Evolutionary conservation across 1,139 yeast genomes (phyloP).

Genomic region (Candida anutae): DNA sequence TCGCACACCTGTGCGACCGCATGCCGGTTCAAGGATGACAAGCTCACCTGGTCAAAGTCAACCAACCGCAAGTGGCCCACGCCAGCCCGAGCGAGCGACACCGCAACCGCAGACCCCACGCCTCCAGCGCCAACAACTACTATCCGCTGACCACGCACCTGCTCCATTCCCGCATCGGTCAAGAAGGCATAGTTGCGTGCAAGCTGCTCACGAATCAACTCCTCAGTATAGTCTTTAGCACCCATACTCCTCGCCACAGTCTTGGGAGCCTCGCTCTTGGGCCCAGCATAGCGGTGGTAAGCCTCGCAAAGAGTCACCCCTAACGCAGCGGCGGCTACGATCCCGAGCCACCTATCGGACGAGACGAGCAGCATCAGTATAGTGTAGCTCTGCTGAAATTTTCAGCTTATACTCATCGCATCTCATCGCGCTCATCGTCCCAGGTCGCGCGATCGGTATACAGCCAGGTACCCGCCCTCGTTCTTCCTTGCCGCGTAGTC

Average conservation of each 20-base stretch:
- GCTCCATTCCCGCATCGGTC: constrained; percentile 76
- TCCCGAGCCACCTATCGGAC: no score
- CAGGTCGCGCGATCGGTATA: no score
- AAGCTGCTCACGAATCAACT: constrained; percentile 77
- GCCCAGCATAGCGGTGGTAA: constrained; percentile 21
- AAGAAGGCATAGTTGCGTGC: constrained; percentile 91
- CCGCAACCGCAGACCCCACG: constrained; percentile 94
- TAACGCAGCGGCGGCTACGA: constrained; percentile 33
- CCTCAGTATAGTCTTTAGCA: constrained; percentile 46
- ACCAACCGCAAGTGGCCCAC: constrained; percentile 69
- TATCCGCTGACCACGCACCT: constrained; percentile 63
- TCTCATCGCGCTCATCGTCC: no score
- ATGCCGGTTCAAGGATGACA: constrained; percentile 87
- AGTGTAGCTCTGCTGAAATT: no score
- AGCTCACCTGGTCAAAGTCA: constrained; percentile 92
- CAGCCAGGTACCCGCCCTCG: no score
- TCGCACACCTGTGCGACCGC: constrained; percentile 85
- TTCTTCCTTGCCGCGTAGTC: no score
- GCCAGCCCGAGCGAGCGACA: constrained; percentile 89
- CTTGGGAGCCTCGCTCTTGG: constrained; percentile 9
- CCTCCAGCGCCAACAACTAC: constrained; percentile 98
- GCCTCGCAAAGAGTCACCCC: constrained; percentile 34
- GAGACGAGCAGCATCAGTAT: no score
- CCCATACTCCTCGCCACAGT: constrained; percentile 1
- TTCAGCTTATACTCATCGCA: no score